Percentiles rank a stretch among this genome's conserved stretches.
Evolutionary conservation across 345 rosid species (phyloP).

Genomic region (Linum tenue): DNA sequence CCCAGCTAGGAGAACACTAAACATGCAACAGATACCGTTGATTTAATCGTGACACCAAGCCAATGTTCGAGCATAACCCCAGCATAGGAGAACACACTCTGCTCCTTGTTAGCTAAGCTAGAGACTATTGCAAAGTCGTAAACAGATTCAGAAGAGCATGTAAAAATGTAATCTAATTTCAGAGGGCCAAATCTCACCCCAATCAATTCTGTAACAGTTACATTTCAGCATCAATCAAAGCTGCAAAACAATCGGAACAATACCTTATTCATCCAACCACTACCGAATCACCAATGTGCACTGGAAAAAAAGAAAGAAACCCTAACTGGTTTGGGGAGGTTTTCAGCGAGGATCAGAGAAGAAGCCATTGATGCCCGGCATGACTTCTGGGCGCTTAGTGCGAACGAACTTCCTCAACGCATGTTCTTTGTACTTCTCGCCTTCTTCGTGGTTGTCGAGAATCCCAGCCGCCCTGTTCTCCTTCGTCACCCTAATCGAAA

Average conservation of each 20-base stretch:
- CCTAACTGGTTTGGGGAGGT: not conserved
- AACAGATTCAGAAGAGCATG: too few species aligned
- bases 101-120: too few species aligned
- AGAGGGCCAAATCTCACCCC: too few species aligned
- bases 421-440: constrained; percentile 49
- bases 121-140: too few species aligned
- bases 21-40: too few species aligned
- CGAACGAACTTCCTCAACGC: constrained; percentile 40
- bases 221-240: too few species aligned
- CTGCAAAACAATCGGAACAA: too few species aligned
- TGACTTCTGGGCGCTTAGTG: constrained; percentile 34
- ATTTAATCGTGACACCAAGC: too few species aligned
- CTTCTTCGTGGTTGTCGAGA: constrained; percentile 46
- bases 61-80: too few species aligned
- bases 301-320: constrained; percentile 1
- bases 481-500: constrained; percentile 22
- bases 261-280: constrained; percentile 22
- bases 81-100: too few species aligned
- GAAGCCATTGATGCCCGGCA: constrained; percentile 54
- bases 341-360: constrained; percentile 36
- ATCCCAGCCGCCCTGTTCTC: constrained; percentile 51
- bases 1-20: too few species aligned
- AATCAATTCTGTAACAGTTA: constrained; percentile 39
- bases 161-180: not conserved
- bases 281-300: constrained; percentile 10